Percentiles rank a stretch among this genome's conserved stretches.
Conservation (phyloP, 2,329 filamentous ascomycete genomes). For the Amauroascus verrucosus region DNA sequence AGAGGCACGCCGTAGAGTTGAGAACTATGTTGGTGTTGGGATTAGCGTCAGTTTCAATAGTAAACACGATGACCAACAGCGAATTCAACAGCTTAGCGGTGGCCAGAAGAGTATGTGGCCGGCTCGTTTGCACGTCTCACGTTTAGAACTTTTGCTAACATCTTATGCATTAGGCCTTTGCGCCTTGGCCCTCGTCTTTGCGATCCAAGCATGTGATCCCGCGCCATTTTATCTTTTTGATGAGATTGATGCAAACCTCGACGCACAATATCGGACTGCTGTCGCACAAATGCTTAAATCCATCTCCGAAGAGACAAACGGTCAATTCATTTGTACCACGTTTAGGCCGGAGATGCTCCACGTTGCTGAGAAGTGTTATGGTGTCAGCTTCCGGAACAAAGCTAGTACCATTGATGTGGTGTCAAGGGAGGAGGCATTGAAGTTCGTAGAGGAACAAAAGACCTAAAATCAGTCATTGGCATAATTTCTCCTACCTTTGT, state of each 20-base stretch:
- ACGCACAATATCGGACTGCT: conserved; percentile 93
- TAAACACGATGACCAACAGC: conserved; percentile 95
- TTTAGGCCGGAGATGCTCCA: conserved; percentile 94
- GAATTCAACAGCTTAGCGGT: conserved; percentile 92
- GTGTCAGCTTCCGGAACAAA: conserved; percentile 83
- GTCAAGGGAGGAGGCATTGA: conserved; percentile 71
- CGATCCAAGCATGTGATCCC: conserved; percentile 95
- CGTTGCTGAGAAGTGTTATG: conserved; percentile 95
- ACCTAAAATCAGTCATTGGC: conserved; percentile 19
- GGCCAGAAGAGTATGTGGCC: conserved; percentile 78
- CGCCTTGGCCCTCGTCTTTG: conserved; percentile 94
- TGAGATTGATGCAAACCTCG: conserved; percentile 95
- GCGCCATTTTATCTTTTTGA: conserved; percentile 99
- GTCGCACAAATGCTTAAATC: conserved; percentile 80
- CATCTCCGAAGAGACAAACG: conserved; percentile 51
- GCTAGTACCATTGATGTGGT: conserved; percentile 91
- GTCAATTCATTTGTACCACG: conserved; percentile 96
- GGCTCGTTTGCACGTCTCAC: background rate
- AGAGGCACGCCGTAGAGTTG: conserved; percentile 54
- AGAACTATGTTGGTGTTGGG: conserved; percentile 92
- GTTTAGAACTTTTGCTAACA: conserved; percentile 6
- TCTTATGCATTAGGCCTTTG: conserved; percentile 56
- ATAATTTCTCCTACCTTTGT: background rate
- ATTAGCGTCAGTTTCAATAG: conserved; percentile 98
- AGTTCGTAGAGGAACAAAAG: conserved; percentile 85